These are phyloP conservation scores for Zopfochytrium polystomum DNA, from an alignment of 371 early-diverging fungal genomes.

Conservation along the genomic window DNA sequence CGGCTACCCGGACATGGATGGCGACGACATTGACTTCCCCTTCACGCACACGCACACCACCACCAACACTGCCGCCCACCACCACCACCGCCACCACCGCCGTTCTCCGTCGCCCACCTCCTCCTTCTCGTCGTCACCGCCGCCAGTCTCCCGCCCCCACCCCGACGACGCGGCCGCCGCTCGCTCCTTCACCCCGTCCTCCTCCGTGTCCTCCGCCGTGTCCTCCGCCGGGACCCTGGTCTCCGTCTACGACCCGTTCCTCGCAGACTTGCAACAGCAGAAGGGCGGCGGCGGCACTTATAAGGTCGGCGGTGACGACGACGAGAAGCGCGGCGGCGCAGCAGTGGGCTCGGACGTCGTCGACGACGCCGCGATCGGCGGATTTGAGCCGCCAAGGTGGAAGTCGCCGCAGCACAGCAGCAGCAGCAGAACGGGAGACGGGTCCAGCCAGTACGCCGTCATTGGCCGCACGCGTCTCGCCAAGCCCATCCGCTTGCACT, in stretches of 20 bases:
- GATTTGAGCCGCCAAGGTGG: not conserved
- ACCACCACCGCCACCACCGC: not conserved
- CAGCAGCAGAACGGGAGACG: not conserved
- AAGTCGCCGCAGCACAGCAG: not conserved
- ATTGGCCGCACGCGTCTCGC: not conserved
- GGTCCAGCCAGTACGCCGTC: not conserved
- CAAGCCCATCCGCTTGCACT: conserved; percentile 22
- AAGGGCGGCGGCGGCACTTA: not conserved
- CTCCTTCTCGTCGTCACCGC: not conserved
- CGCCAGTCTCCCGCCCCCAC: not conserved
- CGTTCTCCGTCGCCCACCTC: not conserved
- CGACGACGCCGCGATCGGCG: not conserved
- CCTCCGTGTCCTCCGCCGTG: conserved; percentile 1
- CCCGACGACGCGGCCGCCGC: not conserved
- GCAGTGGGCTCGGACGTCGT: not conserved
- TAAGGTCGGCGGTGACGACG: not conserved
- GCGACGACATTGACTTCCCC: too few relatives aligned
- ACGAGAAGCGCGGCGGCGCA: too few relatives aligned
- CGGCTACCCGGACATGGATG: too few relatives aligned
- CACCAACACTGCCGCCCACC: too few relatives aligned
- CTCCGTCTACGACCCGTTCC: not conserved
- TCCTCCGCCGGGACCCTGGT: not conserved
- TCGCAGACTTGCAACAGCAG: not conserved
- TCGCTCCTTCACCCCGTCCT: not conserved
- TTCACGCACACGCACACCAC: too few relatives aligned